phyloP scores from a whole-genome alignment of 305 asterid species.

The Ilex paraguariensis region DNA sequence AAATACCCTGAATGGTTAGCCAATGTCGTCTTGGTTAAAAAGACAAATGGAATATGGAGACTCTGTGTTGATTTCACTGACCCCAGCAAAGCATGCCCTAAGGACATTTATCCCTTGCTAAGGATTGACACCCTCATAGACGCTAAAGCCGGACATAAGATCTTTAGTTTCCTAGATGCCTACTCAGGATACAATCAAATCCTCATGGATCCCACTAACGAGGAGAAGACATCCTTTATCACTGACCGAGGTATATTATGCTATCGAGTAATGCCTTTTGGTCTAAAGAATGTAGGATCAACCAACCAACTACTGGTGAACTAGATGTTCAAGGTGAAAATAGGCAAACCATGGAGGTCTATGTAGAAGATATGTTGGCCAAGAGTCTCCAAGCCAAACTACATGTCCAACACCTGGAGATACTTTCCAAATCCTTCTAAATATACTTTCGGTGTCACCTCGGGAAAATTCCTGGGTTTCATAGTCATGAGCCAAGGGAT shows the following conservation, averaged over 20 bases:
- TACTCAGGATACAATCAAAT: not conserved
- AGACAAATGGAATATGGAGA: not conserved
- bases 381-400: not conserved
- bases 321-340: not conserved
- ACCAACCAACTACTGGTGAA: too few relatives aligned
- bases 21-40: not conserved
- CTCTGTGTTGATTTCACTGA: not conserved
- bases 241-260: not conserved
- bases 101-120: not conserved
- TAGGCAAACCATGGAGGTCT: not conserved
- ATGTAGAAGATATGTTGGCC: too few relatives aligned
- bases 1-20: not conserved
- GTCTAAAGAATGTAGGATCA: too few relatives aligned
- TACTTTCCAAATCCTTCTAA: not conserved
- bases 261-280: not conserved
- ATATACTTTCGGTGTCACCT: not conserved
- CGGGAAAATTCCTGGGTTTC: not conserved
- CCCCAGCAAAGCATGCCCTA: not conserved
- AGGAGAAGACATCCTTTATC: not conserved
- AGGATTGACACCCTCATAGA: not conserved
- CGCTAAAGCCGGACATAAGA: not conserved
- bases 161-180: not conserved
- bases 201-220: not conserved
- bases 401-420: not conserved
- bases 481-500: not conserved